These are phyloP conservation scores for Fusarium circinatum DNA, from an alignment of 2,329 filamentous ascomycete genomes.

Conservation along the genomic window DNA sequence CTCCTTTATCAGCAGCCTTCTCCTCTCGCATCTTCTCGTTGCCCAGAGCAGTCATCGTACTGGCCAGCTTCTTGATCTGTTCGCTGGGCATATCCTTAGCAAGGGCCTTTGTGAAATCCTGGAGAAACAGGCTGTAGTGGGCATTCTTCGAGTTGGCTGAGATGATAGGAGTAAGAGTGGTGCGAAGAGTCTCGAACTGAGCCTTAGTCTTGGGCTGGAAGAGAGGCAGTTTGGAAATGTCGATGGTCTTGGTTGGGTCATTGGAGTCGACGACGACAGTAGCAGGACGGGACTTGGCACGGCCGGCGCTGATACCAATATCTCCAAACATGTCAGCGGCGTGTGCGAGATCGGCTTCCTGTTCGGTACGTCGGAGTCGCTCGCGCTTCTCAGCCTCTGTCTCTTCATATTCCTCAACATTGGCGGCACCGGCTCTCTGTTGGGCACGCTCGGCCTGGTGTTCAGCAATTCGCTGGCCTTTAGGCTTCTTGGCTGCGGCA, in stretches of 20 bases:
- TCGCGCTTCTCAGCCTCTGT: slow-evolving; percentile 77
- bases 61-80: slow-evolving; percentile 96
- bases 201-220: slow-evolving; percentile 91
- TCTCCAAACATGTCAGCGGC: slow-evolving; percentile 90
- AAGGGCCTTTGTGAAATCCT: slow-evolving; percentile 89
- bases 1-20: slow-evolving; percentile 91
- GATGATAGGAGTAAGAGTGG: slow-evolving; percentile 82
- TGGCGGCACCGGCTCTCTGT: slow-evolving; percentile 62
- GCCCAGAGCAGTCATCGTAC: slow-evolving; percentile 84
- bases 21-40: slow-evolving; percentile 99
- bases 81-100: slow-evolving; percentile 88
- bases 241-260: slow-evolving; percentile 82
- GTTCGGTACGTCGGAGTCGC: slow-evolving; percentile 80
- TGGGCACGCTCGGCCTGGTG: slow-evolving; percentile 71
- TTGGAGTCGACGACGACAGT: slow-evolving; percentile 75
- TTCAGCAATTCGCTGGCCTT: slow-evolving; percentile 86
- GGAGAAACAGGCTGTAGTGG: slow-evolving; percentile 88
- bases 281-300: slow-evolving; percentile 73
- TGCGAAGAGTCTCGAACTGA: slow-evolving; percentile 84
- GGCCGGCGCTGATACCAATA: slow-evolving; percentile 72
- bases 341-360: slow-evolving; percentile 88
- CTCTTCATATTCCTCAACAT: slow-evolving; percentile 75
- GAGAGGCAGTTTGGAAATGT: slow-evolving; percentile 81
- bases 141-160: slow-evolving; percentile 82
- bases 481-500: slow-evolving; percentile 90